Evolutionary conservation across 768 basidiomycete species (phyloP).

Genomic region (Lentinula lateritia): DNA sequence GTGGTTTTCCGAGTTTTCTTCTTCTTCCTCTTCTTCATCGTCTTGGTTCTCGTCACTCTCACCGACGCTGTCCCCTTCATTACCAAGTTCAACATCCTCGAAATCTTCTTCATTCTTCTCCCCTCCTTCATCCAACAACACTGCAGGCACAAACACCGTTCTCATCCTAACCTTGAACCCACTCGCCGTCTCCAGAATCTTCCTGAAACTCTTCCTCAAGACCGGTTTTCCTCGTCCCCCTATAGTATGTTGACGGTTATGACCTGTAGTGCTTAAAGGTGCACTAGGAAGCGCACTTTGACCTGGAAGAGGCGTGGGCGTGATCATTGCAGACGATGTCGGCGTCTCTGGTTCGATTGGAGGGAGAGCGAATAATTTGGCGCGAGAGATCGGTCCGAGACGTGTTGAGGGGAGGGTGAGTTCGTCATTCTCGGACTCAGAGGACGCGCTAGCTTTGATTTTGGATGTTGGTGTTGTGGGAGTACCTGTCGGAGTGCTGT

Average conservation of each 20-base stretch:
- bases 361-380: conserved; percentile 59
- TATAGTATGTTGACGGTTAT: conserved; percentile 19
- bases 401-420: conserved; percentile 64
- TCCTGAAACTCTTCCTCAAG: conserved; percentile 81
- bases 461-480: conserved; percentile 34
- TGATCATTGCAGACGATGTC: conserved; percentile 42
- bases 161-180: conserved; percentile 91
- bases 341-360: conserved; percentile 37
- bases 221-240: conserved; percentile 53
- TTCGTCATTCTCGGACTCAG: not conserved
- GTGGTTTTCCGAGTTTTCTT: conserved; percentile 8
- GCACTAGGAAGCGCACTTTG: conserved; percentile 2
- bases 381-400: conserved; percentile 62
- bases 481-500: not conserved
- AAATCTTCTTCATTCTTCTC: not conserved
- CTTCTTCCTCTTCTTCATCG: not conserved
- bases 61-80: not conserved
- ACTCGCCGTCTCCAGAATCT: conserved; percentile 70
- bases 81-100: not conserved
- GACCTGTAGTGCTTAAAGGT: not conserved
- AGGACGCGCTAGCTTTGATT: conserved; percentile 9
- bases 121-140: conserved; percentile 39
- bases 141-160: conserved; percentile 87
- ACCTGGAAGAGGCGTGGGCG: conserved; percentile 2
- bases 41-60: conserved; percentile 11